These are phyloP conservation scores for Daldinia sp. DNA, from an alignment of 2,329 filamentous ascomycete genomes.

Conservation along the genomic window DNA sequence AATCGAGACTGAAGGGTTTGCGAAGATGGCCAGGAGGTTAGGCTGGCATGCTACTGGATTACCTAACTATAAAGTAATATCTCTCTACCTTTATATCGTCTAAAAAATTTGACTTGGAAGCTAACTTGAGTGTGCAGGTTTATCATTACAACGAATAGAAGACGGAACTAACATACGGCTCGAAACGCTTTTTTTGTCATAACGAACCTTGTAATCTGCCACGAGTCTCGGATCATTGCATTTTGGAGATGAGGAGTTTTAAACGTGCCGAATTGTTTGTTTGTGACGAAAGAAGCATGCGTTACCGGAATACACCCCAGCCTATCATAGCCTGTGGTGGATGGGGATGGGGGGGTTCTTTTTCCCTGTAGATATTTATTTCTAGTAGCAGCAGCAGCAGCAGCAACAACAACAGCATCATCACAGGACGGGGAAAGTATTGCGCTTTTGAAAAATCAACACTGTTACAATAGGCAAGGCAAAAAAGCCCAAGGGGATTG, in stretches of 20 bases:
- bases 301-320: conserved; percentile 18
- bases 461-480: conserved; percentile 20
- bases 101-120: not conserved
- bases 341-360: not conserved
- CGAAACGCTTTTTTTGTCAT: conserved; percentile 37
- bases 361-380: conserved; percentile 41
- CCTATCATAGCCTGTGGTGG: conserved; percentile 11
- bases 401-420: conserved; percentile 16
- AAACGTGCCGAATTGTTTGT: conserved; percentile 30
- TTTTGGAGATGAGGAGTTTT: conserved; percentile 45
- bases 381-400: conserved; percentile 9
- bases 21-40: conserved; percentile 92
- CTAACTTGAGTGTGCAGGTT: conserved; percentile 65
- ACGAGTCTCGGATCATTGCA: conserved; percentile 43
- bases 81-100: not conserved
- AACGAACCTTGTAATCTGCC: conserved; percentile 43
- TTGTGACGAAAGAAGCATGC: conserved; percentile 29
- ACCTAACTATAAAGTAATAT: conserved; percentile 91
- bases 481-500: conserved; percentile 20
- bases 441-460: conserved; percentile 15
- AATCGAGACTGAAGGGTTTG: conserved; percentile 97
- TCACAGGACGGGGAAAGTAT: conserved; percentile 34
- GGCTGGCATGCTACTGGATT: conserved; percentile 89
- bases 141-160: conserved; percentile 89
- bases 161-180: conserved; percentile 27